Conservation (phyloP, 345 rosid species). For the Rhodomyrtus tomentosa region DNA sequence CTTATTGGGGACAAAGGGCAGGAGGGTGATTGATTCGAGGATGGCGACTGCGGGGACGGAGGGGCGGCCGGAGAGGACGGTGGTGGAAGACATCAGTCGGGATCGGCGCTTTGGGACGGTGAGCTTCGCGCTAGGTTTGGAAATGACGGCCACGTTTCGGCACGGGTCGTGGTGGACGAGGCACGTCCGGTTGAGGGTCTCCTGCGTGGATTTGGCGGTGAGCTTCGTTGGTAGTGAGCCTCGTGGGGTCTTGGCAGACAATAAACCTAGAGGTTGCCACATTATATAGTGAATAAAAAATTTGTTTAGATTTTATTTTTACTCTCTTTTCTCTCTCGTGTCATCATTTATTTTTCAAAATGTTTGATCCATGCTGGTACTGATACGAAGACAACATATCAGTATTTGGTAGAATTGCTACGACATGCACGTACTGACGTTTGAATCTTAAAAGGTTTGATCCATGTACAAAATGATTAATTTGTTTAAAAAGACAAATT, state of each 20-base stretch:
- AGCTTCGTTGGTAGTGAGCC: not conserved
- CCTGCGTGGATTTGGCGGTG: not conserved
- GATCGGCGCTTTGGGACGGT: not conserved
- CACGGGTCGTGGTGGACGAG: slow-evolving; percentile 1
- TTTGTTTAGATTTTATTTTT: too few relatives aligned
- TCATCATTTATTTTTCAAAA: too few relatives aligned
- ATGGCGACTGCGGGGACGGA: not conserved
- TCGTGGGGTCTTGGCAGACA: not conserved
- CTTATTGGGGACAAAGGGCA: not conserved
- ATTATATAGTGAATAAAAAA: too few relatives aligned
- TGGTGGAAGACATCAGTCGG: not conserved
- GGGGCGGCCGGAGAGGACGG: not conserved
- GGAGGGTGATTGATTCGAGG: not conserved
- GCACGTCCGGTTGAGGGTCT: not conserved
- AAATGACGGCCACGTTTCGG: not conserved
- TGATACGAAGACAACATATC: too few relatives aligned
- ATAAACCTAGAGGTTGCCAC: not conserved
- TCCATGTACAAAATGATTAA: not conserved
- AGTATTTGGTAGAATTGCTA: not conserved
- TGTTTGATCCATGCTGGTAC: too few relatives aligned
- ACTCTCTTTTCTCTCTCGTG: too few relatives aligned
- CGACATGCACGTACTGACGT: not conserved
- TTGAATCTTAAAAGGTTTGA: not conserved
- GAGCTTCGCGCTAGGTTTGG: not conserved
- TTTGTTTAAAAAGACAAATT: not conserved